Conservation (phyloP, 768 basidiomycete genomes). For the Polyporus arcularius region DNA sequence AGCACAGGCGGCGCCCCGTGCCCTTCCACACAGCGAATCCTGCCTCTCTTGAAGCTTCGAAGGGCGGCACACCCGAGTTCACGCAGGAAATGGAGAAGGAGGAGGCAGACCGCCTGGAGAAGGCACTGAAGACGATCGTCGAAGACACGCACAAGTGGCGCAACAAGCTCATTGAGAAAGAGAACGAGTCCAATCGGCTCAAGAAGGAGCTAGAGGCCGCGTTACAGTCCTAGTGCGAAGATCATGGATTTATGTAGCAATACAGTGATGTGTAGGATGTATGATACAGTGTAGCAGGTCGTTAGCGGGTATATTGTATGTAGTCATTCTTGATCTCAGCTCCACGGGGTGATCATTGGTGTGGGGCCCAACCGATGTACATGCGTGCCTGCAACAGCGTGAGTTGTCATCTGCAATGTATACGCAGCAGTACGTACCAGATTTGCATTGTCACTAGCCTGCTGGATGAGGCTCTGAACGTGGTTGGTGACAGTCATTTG, state of each 20-base stretch:
- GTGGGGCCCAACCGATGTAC: slow-evolving; percentile 92
- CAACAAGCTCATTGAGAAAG: slow-evolving; percentile 68
- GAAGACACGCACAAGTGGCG: slow-evolving; percentile 78
- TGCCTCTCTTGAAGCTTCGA: slow-evolving; percentile 63
- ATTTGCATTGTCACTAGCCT: slow-evolving; percentile 75
- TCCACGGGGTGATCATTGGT: slow-evolving; percentile 48
- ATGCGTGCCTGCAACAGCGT: slow-evolving; percentile 64
- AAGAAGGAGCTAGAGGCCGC: slow-evolving; percentile 50
- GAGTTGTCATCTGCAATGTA: slow-evolving; percentile 13
- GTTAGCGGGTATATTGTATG: too few relatives aligned
- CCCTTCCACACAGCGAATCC: slow-evolving; percentile 67
- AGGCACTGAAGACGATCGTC: slow-evolving; percentile 67
- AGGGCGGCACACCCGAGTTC: slow-evolving; percentile 78
- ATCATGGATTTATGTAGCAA: slow-evolving; percentile 3
- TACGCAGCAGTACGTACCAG: slow-evolving; percentile 47
- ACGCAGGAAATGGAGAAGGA: slow-evolving; percentile 82
- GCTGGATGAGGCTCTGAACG: slow-evolving; percentile 89
- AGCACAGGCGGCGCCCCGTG: slow-evolving; percentile 55
- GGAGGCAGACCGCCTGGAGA: slow-evolving; percentile 78
- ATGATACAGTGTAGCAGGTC: slow-evolving; percentile 1
- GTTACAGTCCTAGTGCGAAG: slow-evolving; percentile 5
- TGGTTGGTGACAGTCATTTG: slow-evolving; percentile 78
- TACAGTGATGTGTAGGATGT: slow-evolving; percentile 4
- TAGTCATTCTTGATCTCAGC: neutral
- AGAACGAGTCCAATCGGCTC: slow-evolving; percentile 75